Evolutionary conservation across 805 yeast species (phyloP).

Genomic region (Torulaspora delbrueckii): DNA sequence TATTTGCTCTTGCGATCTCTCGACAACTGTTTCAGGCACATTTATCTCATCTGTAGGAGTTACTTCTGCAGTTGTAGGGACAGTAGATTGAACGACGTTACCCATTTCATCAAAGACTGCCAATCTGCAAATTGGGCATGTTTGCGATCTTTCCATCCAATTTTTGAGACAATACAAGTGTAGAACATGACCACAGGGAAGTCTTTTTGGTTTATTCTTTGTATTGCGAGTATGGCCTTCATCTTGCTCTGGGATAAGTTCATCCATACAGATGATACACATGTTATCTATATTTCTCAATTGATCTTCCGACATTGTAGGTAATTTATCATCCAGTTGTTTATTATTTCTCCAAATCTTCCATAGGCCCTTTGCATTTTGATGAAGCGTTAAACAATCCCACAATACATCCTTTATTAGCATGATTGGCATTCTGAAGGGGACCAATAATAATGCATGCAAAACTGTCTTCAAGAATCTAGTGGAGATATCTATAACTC

Average conservation of each 20-base stretch:
- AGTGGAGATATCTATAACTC: conserved; percentile 51
- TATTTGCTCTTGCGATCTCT: neutral
- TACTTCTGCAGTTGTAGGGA: conserved; percentile 4
- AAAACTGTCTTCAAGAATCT: conserved; percentile 44
- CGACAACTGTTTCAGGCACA: neutral
- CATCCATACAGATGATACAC: conserved; percentile 91
- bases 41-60: neutral
- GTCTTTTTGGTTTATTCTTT: conserved; percentile 62
- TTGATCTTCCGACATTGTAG: conserved; percentile 59
- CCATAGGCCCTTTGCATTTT: conserved; percentile 37
- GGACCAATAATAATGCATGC: conserved; percentile 44
- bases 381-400: conserved; percentile 33
- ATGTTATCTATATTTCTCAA: conserved; percentile 57
- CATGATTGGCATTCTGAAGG: conserved; percentile 43
- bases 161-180: conserved; percentile 86
- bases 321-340: conserved; percentile 58
- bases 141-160: conserved; percentile 88
- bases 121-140: conserved; percentile 89
- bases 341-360: conserved; percentile 45
- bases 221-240: neutral
- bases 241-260: conserved; percentile 47
- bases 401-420: conserved; percentile 47
- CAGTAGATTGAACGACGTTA: conserved; percentile 17
- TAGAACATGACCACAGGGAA: conserved; percentile 80
- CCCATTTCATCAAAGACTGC: conserved; percentile 48